These are phyloP conservation scores for Flaveria bidentis DNA, from an alignment of 129 eudicot genomes.

Conservation along the genomic window DNA sequence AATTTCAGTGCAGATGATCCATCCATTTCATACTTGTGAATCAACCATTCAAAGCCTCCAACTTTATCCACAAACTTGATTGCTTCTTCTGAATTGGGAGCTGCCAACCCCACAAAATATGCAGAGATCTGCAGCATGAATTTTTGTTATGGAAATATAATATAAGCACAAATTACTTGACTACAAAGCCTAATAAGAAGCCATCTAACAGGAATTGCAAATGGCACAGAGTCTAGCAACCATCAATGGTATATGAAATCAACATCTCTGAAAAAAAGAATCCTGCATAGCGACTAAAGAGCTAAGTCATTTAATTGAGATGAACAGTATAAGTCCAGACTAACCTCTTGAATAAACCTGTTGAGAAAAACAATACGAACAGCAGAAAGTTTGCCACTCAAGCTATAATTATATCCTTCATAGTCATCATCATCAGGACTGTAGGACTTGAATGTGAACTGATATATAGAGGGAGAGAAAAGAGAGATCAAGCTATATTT, in stretches of 20 bases:
- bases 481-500: slow-evolving; percentile 1
- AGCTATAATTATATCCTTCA: slow-evolving; percentile 90
- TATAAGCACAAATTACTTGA: not conserved
- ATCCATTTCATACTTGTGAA: slow-evolving; percentile 89
- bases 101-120: slow-evolving; percentile 89
- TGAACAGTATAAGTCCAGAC: slow-evolving; percentile 28
- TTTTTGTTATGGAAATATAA: slow-evolving; percentile 8
- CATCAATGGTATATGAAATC: slow-evolving; percentile 12
- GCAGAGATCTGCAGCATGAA: slow-evolving; percentile 66
- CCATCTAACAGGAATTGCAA: not conserved
- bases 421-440: slow-evolving; percentile 88
- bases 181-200: slow-evolving; percentile 10
- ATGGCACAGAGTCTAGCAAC: not conserved
- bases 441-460: slow-evolving; percentile 83
- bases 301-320: slow-evolving; percentile 20
- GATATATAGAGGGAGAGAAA: slow-evolving; percentile 25
- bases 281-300: slow-evolving; percentile 3
- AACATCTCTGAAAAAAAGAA: slow-evolving; percentile 9
- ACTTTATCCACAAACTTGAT: slow-evolving; percentile 91
- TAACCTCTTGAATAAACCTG: slow-evolving; percentile 94
- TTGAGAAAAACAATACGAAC: slow-evolving; percentile 94
- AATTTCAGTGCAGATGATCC: slow-evolving; percentile 88
- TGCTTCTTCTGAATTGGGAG: slow-evolving; percentile 92
- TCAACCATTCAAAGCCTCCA: slow-evolving; percentile 97
- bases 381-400: slow-evolving; percentile 86